Percentiles rank a stretch among this genome's conserved stretches.
Evolutionary conservation across 129 eudicot species (phyloP).

Genomic region (Flaveria ramosissima): DNA sequence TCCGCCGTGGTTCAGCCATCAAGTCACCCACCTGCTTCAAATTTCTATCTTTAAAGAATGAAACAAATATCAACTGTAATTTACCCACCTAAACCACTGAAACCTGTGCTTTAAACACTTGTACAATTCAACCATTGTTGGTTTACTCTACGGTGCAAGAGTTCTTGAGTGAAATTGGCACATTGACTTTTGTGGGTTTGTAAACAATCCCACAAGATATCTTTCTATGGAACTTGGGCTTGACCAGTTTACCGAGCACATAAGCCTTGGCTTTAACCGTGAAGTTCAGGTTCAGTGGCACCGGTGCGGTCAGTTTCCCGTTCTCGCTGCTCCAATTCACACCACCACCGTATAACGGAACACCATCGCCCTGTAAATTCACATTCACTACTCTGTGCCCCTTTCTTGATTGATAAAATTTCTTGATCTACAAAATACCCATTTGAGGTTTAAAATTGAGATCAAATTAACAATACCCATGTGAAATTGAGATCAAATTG

Average conservation of each 20-base stretch:
- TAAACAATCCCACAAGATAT: slow-evolving; percentile 52
- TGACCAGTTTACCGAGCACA: slow-evolving; percentile 79
- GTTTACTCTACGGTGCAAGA: slow-evolving; percentile 56
- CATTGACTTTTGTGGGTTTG: slow-evolving; percentile 69
- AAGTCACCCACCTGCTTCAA: slow-evolving; percentile 6
- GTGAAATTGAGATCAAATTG: not conserved
- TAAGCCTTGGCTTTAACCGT: slow-evolving; percentile 76
- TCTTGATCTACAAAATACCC: slow-evolving; percentile 54
- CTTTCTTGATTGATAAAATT: slow-evolving; percentile 76
- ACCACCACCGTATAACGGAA: slow-evolving; percentile 85
- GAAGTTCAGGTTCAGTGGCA: slow-evolving; percentile 60
- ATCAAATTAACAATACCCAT: not conserved
- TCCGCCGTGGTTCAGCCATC: slow-evolving; percentile 27
- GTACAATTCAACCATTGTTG: slow-evolving; percentile 18
- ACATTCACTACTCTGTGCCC: slow-evolving; percentile 63
- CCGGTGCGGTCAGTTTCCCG: slow-evolving; percentile 62
- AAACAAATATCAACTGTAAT: slow-evolving; percentile 24
- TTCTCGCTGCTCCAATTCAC: slow-evolving; percentile 48
- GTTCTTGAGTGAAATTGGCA: slow-evolving; percentile 59
- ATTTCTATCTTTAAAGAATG: slow-evolving; percentile 23
- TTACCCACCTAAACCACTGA: slow-evolving; percentile 14
- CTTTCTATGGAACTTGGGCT: slow-evolving; percentile 71
- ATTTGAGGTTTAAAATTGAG: not conserved
- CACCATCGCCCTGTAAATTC: slow-evolving; percentile 48
- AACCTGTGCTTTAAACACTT: slow-evolving; percentile 17